Evolutionary conservation across 768 basidiomycete genomes (phyloP).

Genomic region (Rhizopogon vinicolor): DNA sequence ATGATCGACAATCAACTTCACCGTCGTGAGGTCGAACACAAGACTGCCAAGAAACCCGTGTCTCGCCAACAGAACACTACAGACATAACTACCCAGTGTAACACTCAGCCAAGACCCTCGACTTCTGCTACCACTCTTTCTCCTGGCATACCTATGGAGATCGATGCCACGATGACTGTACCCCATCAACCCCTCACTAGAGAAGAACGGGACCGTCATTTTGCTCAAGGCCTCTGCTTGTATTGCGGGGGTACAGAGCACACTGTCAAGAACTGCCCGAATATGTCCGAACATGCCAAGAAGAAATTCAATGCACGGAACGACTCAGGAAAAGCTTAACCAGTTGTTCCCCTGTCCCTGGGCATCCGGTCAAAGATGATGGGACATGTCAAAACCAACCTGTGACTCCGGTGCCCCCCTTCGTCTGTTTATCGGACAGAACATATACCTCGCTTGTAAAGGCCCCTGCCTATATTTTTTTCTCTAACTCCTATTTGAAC

Average conservation of each 20-base stretch:
- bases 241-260: slow-evolving; percentile 33
- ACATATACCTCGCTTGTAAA: slow-evolving; percentile 4
- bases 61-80: not conserved
- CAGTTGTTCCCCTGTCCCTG: not conserved
- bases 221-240: slow-evolving; percentile 25
- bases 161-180: slow-evolving; percentile 16
- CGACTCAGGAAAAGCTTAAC: not conserved
- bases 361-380: not conserved
- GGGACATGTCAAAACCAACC: slow-evolving; percentile 13
- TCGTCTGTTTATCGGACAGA: slow-evolving; percentile 2
- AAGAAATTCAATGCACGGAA: not conserved
- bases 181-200: slow-evolving; percentile 21
- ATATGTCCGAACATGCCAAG: slow-evolving; percentile 14
- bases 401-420: slow-evolving; percentile 3
- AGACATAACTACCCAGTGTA: not conserved
- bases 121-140: not conserved
- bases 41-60: not conserved
- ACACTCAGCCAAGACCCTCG: not conserved
- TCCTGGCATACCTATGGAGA: slow-evolving; percentile 24
- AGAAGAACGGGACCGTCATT: slow-evolving; percentile 20
- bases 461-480: slow-evolving; percentile 7
- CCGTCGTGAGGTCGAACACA: slow-evolving; percentile 12
- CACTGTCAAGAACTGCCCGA: slow-evolving; percentile 21
- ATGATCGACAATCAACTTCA: slow-evolving; percentile 23
- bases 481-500: slow-evolving; percentile 3